These are phyloP conservation scores for Saccharomyces eubayanus DNA, from an alignment of 805 yeast species.

Conservation along the genomic window DNA sequence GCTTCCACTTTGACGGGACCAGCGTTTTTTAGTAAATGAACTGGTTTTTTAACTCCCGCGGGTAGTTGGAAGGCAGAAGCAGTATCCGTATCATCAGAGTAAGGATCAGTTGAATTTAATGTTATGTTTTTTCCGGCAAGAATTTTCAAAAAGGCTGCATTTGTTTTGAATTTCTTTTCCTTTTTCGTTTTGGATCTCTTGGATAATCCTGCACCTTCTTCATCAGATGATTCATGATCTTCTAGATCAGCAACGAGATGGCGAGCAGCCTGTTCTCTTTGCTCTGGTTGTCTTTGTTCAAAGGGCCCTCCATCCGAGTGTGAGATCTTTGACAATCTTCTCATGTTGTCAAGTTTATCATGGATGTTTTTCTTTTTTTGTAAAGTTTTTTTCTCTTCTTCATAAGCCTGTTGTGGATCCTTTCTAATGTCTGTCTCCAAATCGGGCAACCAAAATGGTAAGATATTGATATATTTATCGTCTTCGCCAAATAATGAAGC, in stretches of 20 bases:
- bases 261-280: neutral
- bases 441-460: conserved; percentile 94
- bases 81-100: conserved; percentile 82
- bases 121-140: conserved; percentile 36
- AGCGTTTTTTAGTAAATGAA: conserved; percentile 67
- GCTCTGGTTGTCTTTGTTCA: conserved; percentile 3
- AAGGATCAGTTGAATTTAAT: conserved; percentile 44
- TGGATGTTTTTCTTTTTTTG: conserved; percentile 37
- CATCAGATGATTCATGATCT: conserved; percentile 49
- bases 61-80: conserved; percentile 45
- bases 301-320: conserved; percentile 4
- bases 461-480: conserved; percentile 58
- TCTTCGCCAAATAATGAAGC: conserved; percentile 85
- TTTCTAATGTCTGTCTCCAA: conserved; percentile 68
- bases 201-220: conserved; percentile 18
- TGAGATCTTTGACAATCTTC: conserved; percentile 27
- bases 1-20: conserved; percentile 94
- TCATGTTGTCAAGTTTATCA: conserved; percentile 32
- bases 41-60: conserved; percentile 84
- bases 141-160: conserved; percentile 31
- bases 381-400: conserved; percentile 50
- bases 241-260: conserved; percentile 40
- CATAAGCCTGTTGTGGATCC: conserved; percentile 69
- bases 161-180: conserved; percentile 25
- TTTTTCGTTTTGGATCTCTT: conserved; percentile 1